Evolutionary conservation across 495 filamentous ascomycete genomes (phyloP).

Genomic region (Pyronema omphalodes): DNA sequence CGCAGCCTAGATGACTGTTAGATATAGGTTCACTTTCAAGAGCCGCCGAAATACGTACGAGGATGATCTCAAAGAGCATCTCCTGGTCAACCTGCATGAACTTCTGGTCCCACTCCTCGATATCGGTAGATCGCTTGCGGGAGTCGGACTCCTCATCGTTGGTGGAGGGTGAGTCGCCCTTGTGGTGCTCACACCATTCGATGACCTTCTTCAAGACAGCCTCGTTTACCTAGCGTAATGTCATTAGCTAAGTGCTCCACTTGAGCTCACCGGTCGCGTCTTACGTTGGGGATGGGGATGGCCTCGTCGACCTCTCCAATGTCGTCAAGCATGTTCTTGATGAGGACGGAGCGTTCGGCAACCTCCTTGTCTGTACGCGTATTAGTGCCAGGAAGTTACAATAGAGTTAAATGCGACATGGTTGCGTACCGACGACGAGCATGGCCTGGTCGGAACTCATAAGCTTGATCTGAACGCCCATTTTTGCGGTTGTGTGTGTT

Average conservation of each 20-base stretch:
- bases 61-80: constrained; percentile 98
- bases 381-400: neutral
- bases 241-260: neutral
- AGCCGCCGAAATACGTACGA: constrained; percentile 40
- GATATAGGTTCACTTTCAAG: neutral
- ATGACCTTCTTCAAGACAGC: constrained; percentile 84
- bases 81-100: constrained; percentile 99
- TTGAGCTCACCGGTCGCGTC: constrained; percentile 20
- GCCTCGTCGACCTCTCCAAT: constrained; percentile 49
- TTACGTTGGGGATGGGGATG: constrained; percentile 78
- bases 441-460: constrained; percentile 19
- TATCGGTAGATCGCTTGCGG: constrained; percentile 95
- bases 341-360: constrained; percentile 78
- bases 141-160: constrained; percentile 80
- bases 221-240: constrained; percentile 56
- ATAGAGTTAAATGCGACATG: constrained; percentile 12
- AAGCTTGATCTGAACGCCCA: constrained; percentile 22
- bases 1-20: constrained; percentile 32
- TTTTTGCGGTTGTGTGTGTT: neutral
- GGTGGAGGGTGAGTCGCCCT: constrained; percentile 55
- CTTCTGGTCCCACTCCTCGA: constrained; percentile 99
- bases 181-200: constrained; percentile 94
- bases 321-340: constrained; percentile 97
- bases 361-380: constrained; percentile 49
- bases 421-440: constrained; percentile 19